Evolutionary conservation across 1,284 basidiomycete genomes (phyloP).

Genomic region (Anthracocystis setariae): DNA sequence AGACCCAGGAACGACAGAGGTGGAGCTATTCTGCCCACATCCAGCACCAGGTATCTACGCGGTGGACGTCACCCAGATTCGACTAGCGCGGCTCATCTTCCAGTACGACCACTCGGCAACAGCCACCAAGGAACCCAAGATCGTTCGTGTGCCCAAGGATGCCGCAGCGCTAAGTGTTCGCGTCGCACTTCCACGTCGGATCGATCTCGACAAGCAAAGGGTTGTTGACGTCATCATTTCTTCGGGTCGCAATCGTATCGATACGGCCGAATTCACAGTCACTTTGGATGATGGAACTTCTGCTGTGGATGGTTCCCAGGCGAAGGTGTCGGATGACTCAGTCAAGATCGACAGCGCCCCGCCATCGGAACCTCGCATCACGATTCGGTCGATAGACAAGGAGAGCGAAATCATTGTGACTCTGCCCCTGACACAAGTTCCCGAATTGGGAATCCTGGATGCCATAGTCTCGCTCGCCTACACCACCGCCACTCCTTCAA

Average conservation of each 20-base stretch:
- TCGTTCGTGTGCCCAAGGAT: constrained; percentile 58
- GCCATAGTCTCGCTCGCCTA: constrained; percentile 35
- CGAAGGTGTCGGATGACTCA: background rate
- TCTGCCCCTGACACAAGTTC: constrained; percentile 31
- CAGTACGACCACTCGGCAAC: constrained; percentile 47
- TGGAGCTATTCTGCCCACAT: constrained; percentile 51
- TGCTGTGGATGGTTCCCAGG: constrained; percentile 9
- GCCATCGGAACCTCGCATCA: background rate
- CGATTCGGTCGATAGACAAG: constrained; percentile 6
- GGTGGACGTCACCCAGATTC: constrained; percentile 62
- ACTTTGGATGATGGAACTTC: constrained; percentile 6
- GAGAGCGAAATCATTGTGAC: constrained; percentile 8
- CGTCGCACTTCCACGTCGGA: constrained; percentile 31
- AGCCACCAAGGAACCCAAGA: constrained; percentile 8
- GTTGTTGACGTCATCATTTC: constrained; percentile 40
- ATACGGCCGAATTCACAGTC: constrained; percentile 36
- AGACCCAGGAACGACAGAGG: constrained; percentile 31
- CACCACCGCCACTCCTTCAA: constrained; percentile 4
- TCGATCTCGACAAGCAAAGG: constrained; percentile 52
- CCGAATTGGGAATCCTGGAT: constrained; percentile 31
- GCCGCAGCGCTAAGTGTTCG: constrained; percentile 42
- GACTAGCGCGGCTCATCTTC: constrained; percentile 51
- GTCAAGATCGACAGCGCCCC: background rate
- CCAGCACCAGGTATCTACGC: constrained; percentile 53
- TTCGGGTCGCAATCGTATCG: constrained; percentile 49